phyloP scores from a whole-genome alignment of 2,329 filamentous ascomycete genomes.

The Leptographium radiaticola region DNA sequence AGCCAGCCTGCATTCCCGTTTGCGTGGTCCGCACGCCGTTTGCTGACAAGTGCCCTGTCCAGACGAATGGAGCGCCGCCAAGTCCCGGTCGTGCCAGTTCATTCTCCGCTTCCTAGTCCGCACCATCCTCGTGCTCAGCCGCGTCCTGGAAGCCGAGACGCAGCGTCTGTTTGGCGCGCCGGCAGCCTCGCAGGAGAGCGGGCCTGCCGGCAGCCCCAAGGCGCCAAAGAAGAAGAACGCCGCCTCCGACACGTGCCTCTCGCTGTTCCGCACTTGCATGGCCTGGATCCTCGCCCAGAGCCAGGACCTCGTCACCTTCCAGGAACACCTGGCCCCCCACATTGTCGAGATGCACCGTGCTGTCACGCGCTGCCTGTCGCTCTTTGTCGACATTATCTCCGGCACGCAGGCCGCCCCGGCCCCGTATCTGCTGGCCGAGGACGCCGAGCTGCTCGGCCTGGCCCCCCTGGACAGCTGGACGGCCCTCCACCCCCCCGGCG shows the following conservation, averaged over 20 bases:
- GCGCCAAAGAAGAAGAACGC: constrained; percentile 6
- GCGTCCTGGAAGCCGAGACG: constrained; percentile 34
- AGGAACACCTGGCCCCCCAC: constrained; percentile 29
- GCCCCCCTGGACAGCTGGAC: constrained; percentile 22
- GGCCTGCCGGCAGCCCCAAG: neutral
- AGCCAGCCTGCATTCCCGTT: constrained; percentile 8
- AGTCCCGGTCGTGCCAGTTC: constrained; percentile 43
- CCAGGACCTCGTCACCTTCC: constrained; percentile 31
- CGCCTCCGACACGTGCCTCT: constrained; percentile 30
- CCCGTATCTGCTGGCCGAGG: constrained; percentile 38
- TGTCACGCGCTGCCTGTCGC: constrained; percentile 32
- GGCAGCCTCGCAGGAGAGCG: neutral
- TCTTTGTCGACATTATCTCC: constrained; percentile 33
- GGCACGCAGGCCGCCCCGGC: constrained; percentile 24
- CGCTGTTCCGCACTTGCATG: constrained; percentile 38
- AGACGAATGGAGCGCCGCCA: constrained; percentile 33
- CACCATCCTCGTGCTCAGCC: constrained; percentile 60
- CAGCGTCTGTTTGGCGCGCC: constrained; percentile 5
- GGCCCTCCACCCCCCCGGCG: constrained; percentile 1
- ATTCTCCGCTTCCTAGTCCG: constrained; percentile 67
- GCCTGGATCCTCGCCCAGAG: constrained; percentile 38
- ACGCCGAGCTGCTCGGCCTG: constrained; percentile 32
- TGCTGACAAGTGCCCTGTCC: neutral
- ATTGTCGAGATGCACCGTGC: constrained; percentile 32
- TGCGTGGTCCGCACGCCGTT: too few species aligned